These are phyloP conservation scores for Starmerella vitae DNA, from an alignment of 805 yeast genomes.

Conservation along the genomic window DNA sequence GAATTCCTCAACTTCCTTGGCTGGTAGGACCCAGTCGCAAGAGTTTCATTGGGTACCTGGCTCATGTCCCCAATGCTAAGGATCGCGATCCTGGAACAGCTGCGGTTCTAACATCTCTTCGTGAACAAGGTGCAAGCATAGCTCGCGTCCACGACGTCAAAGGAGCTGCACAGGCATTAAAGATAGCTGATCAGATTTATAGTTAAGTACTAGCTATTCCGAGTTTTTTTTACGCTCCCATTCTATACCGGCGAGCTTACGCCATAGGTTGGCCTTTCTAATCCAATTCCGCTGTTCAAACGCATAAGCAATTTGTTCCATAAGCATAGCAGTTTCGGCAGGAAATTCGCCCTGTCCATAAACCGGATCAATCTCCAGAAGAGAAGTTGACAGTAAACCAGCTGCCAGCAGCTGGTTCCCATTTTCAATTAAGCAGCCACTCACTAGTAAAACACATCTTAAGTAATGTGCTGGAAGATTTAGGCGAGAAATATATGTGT, in stretches of 20 bases:
- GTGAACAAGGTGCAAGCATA: conserved; percentile 61
- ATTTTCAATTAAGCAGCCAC: conserved; percentile 47
- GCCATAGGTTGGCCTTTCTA: conserved; percentile 70
- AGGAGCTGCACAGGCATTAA: conserved; percentile 41
- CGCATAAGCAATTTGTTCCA: conserved; percentile 44
- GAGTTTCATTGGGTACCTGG: conserved; percentile 64
- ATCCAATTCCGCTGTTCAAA: conserved; percentile 33
- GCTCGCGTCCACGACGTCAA: conserved; percentile 79
- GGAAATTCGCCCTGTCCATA: conserved; percentile 13
- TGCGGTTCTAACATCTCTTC: conserved; percentile 58
- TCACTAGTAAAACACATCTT: conserved; percentile 49
- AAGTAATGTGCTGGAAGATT: conserved; percentile 57
- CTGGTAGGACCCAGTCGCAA: conserved; percentile 83
- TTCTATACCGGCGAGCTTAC: conserved; percentile 20
- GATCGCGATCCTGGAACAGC: conserved; percentile 68
- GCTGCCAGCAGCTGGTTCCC: conserved; percentile 33
- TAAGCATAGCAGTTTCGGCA: conserved; percentile 37
- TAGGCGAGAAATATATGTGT: conserved; percentile 61
- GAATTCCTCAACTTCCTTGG: conserved; percentile 40
- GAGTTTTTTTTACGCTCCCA: conserved; percentile 6
- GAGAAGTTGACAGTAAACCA: conserved; percentile 35
- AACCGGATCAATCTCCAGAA: conserved; percentile 29
- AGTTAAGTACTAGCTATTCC: neutral
- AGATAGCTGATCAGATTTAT: conserved; percentile 41
- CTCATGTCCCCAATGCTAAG: conserved; percentile 41